phyloP scores from a whole-genome alignment of 2,329 filamentous ascomycete species.

The Leptographium lundbergii region DNA sequence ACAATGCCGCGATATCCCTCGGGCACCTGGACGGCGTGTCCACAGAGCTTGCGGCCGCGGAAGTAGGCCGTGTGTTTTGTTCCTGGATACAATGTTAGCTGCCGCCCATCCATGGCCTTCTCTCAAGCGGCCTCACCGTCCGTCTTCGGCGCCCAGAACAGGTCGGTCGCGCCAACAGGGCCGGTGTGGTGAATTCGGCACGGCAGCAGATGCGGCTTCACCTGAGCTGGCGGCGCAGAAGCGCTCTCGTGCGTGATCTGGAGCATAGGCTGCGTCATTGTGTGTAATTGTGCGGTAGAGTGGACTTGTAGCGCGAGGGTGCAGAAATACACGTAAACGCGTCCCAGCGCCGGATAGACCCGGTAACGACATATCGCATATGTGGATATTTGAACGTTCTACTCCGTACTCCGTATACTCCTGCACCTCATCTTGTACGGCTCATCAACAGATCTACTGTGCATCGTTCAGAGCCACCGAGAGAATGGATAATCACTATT shows the following conservation, averaged over 20 bases:
- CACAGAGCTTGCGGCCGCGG: conserved; percentile 67
- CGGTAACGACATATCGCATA: background rate
- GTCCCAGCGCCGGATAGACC: background rate
- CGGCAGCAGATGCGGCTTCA: conserved; percentile 61
- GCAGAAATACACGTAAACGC: background rate
- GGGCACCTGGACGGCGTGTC: conserved; percentile 53
- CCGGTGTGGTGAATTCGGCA: conserved; percentile 73
- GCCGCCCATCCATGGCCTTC: too few species aligned
- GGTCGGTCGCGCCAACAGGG: conserved; percentile 45
- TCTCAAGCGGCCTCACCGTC: background rate
- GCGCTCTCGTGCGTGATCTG: conserved; percentile 19
- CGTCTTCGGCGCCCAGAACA: conserved; percentile 56
- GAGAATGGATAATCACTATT: too few species aligned
- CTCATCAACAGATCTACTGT: too few species aligned
- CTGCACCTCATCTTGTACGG: too few species aligned
- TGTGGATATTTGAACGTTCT: background rate
- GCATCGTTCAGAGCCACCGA: too few species aligned
- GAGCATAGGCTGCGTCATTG: conserved; percentile 32
- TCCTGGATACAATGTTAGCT: conserved; percentile 23
- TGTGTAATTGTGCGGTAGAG: conserved; percentile 1
- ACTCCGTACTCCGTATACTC: too few species aligned
- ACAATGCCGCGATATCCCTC: conserved; percentile 58
- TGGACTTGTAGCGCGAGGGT: background rate
- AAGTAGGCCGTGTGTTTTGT: conserved; percentile 50
- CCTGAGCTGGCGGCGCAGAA: conserved; percentile 18